Evolutionary conservation across 257 asterid genomes (phyloP).

Genomic region (Fraxinus cuspidata): DNA sequence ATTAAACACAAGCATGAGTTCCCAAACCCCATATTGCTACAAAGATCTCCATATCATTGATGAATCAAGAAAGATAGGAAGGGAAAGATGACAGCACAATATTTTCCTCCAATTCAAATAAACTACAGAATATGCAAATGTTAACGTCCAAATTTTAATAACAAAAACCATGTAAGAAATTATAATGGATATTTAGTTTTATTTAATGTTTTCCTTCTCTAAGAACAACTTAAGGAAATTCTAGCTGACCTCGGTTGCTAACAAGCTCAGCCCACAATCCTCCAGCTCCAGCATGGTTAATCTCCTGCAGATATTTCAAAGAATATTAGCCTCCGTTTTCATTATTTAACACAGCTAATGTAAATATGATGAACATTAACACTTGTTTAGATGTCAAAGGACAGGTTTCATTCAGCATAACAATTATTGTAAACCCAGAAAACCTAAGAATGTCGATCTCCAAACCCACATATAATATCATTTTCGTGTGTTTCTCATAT

Average conservation of each 20-base stretch:
- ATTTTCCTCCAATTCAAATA: background rate
- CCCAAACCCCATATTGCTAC: too few species aligned
- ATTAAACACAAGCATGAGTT: too few species aligned
- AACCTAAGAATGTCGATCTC: background rate
- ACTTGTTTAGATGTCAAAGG: slow-evolving; percentile 1
- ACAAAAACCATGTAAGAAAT: background rate
- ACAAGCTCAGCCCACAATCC: slow-evolving; percentile 99
- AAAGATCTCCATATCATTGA: background rate
- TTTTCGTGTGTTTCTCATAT: background rate
- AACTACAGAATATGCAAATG: background rate
- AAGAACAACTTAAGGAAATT: slow-evolving; percentile 24
- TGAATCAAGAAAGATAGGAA: background rate
- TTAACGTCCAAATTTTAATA: background rate
- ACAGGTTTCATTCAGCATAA: background rate
- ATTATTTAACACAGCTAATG: slow-evolving; percentile 7
- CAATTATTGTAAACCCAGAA: background rate
- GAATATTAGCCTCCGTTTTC: slow-evolving; percentile 19
- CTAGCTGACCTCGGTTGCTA: slow-evolving; percentile 78
- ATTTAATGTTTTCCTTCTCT: background rate
- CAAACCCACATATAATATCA: background rate
- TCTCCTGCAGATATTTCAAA: slow-evolving; percentile 65
- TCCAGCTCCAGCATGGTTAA: slow-evolving; percentile 99
- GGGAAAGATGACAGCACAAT: background rate
- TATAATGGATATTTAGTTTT: background rate
- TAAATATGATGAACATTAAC: slow-evolving; percentile 5